Percentiles rank a stretch among this genome's conserved stretches.
These are phyloP conservation scores for Ricinus communis DNA, from an alignment of 345 rosid genomes.

Conservation along the genomic window DNA sequence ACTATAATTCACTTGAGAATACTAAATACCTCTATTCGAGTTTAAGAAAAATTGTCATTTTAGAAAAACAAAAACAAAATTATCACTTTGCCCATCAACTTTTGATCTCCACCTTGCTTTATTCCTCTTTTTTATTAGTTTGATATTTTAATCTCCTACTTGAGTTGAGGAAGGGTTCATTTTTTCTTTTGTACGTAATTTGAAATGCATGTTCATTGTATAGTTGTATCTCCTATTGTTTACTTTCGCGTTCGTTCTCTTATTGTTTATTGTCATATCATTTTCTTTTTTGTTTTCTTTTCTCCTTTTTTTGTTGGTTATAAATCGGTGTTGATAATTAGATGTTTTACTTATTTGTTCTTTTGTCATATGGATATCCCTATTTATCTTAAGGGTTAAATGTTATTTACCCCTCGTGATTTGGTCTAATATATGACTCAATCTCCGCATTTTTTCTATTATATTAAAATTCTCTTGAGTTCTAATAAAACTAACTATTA, in stretches of 20 bases:
- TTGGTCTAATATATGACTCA: too few species aligned
- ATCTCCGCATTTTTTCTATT: too few species aligned
- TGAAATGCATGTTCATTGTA: not conserved
- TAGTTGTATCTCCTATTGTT: not conserved
- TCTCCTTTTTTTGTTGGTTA: not conserved
- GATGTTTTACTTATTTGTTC: not conserved
- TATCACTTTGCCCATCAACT: constrained; percentile 6
- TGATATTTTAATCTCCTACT: not conserved
- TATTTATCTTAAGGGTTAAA: too few species aligned
- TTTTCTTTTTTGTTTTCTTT: not conserved
- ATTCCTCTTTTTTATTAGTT: not conserved
- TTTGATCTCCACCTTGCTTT: not conserved
- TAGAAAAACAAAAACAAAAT: not conserved
- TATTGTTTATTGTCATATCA: not conserved
- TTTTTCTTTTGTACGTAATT: too few species aligned
- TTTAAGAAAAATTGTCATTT: not conserved
- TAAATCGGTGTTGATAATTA: not conserved
- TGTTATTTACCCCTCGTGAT: too few species aligned
- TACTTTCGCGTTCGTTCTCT: too few species aligned
- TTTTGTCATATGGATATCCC: too few species aligned
- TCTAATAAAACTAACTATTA: too few species aligned
- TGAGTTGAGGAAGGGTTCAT: not conserved
- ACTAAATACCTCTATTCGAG: not conserved
- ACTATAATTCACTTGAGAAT: not conserved
- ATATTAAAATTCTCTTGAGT: too few species aligned